Evolutionary conservation across 2,329 filamentous ascomycete species (phyloP), one percentile per base, ranked within the genome.

Genomic region (Beauveria scarabaeidicola): DNA sequence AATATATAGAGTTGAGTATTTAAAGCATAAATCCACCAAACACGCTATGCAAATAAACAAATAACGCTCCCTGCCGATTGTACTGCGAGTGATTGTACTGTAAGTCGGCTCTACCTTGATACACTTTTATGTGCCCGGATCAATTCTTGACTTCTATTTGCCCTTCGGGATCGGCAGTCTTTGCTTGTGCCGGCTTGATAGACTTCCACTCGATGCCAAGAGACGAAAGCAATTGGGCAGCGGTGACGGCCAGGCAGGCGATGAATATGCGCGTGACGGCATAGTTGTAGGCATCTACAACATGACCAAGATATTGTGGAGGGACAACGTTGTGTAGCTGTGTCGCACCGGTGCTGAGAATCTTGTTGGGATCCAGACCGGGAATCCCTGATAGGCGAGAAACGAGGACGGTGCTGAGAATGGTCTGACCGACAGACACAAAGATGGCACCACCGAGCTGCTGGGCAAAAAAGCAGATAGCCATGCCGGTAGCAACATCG

Each of bases 121-220:
- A 46, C 17, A 29, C 21, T 43, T 19, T 46, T 21, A 17, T 32
- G 17, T 11, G 11, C 15, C 13, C 9, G n/a, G 32, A 25, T 55
- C 40, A 57, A 17, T 21, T 50, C 19, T 57, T 57, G 23, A 4
- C n/a, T 8, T 50, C 54, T 13, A 3, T 48, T 43, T 60, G 51
- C 17, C 53, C 52, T 27, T 61, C 59, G 8, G 41, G 25, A 52
- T 61, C 59, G 21, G 21, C 17, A 23, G 52, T 9, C 21, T 50
- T 36, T 57, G 61, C 61, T 67, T 66, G 5, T 29, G 58, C 25
- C 38, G 53, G 53, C 66, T 81, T 89, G 66, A 89, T 84, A 63
- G 75, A 85, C 69, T 77, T 83, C 87, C 87, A 90, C 69, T 89
- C 80, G 64, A 90, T 79, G 23, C 78, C 78, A 2, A 81, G 66